These are phyloP conservation scores for Nephelium lappaceum DNA, from an alignment of 345 rosid species.

Conservation along the genomic window DNA sequence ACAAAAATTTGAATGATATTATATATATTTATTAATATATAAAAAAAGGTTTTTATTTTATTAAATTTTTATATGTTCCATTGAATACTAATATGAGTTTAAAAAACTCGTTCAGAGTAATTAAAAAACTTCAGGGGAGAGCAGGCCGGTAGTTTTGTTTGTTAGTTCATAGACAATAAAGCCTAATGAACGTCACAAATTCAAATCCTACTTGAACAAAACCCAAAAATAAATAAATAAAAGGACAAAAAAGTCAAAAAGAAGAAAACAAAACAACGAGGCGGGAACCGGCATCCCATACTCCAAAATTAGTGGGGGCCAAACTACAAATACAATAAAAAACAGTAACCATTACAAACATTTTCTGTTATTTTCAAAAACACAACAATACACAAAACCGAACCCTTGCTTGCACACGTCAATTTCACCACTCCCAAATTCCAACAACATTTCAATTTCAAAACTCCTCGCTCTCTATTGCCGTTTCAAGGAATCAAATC, in stretches of 20 bases:
- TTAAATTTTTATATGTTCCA: too few relatives aligned
- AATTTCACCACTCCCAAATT: background rate
- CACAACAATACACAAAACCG: background rate
- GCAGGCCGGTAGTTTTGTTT: constrained; percentile 7
- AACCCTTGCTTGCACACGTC: background rate
- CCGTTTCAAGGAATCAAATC: background rate
- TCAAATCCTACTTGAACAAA: background rate
- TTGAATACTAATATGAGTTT: too few relatives aligned
- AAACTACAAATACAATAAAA: background rate
- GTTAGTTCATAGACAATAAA: background rate
- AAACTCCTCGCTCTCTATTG: background rate
- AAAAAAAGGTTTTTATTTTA: too few relatives aligned
- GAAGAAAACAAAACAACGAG: constrained; percentile 22
- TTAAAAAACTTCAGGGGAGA: background rate
- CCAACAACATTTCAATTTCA: background rate
- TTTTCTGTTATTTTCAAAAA: constrained; percentile 11
- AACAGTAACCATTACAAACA: background rate
- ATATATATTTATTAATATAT: too few relatives aligned
- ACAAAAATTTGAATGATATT: too few relatives aligned
- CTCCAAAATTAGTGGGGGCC: constrained; percentile 30
- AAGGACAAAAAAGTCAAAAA: background rate
- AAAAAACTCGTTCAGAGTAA: too few relatives aligned
- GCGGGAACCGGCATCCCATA: constrained; percentile 40
- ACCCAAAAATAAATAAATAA: background rate
- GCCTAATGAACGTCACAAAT: background rate